These are phyloP conservation scores for Umbilicus rupestris DNA, from an alignment of 164 flowering plant genomes.

Conservation along the genomic window DNA sequence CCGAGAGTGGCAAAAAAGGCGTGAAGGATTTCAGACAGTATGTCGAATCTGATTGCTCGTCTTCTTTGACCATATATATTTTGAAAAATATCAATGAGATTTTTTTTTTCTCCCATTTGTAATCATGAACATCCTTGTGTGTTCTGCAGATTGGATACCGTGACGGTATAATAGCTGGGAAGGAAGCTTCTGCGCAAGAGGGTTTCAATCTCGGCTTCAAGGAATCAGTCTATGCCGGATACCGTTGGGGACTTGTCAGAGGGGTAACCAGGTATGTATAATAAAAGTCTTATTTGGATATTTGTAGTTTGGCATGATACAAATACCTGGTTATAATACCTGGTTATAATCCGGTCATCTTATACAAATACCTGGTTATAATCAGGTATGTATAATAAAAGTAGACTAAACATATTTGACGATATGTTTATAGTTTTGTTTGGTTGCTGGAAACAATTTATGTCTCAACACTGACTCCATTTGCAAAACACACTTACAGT, in stretches of 20 bases:
- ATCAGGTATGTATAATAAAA: slow-evolving; percentile 41
- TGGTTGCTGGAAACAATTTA: not conserved
- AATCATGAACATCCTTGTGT: slow-evolving; percentile 10
- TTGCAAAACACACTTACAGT: slow-evolving; percentile 22
- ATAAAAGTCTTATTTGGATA: not conserved
- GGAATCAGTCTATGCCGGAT: slow-evolving; percentile 56
- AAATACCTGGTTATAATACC: no score
- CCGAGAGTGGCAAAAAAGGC: slow-evolving; percentile 61
- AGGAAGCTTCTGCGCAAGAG: slow-evolving; percentile 74
- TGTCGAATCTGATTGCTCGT: slow-evolving; percentile 9
- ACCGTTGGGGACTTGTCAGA: slow-evolving; percentile 67
- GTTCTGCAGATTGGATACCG: slow-evolving; percentile 61
- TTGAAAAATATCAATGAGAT: not conserved
- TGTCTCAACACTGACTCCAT: slow-evolving; percentile 5
- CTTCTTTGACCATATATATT: not conserved
- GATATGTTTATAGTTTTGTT: slow-evolving; percentile 3
- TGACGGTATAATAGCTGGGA: slow-evolving; percentile 71
- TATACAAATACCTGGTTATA: no score
- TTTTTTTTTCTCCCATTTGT: not conserved
- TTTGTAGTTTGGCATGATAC: no score
- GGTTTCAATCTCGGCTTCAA: slow-evolving; percentile 79
- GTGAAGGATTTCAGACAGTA: slow-evolving; percentile 53
- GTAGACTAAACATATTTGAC: not conserved
- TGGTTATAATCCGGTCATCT: no score
- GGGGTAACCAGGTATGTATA: slow-evolving; percentile 66